phyloP scores from a whole-genome alignment of 805 yeast genomes.

The Sugiyamaella qingdaonensis region DNA sequence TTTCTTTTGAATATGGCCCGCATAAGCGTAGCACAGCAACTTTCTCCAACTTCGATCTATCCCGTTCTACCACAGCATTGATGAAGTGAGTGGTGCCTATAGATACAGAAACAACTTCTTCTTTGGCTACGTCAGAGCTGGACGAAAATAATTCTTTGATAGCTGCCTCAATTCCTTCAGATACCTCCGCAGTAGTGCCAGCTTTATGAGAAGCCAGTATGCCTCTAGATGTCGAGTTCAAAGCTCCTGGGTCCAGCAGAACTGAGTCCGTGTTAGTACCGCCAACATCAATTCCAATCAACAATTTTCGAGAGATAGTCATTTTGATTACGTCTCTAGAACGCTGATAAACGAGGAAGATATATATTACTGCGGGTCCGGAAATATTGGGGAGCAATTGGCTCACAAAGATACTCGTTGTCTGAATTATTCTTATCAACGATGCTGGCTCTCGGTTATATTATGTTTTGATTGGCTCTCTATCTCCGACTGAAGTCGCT shows the following conservation, averaged over 20 bases:
- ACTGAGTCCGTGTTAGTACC: slow-evolving; percentile 52
- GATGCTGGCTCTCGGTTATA: too few species aligned
- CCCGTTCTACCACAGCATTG: slow-evolving; percentile 47
- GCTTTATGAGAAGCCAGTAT: slow-evolving; percentile 43
- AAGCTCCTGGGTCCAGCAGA: slow-evolving; percentile 36
- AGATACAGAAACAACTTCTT: slow-evolving; percentile 38
- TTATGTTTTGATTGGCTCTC: too few species aligned
- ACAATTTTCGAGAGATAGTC: slow-evolving; percentile 40
- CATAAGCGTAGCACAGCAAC: slow-evolving; percentile 44
- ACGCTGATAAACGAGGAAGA: too few species aligned
- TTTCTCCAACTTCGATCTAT: slow-evolving; percentile 37
- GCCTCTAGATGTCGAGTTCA: slow-evolving; percentile 28
- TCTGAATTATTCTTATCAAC: too few species aligned
- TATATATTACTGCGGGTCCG: too few species aligned
- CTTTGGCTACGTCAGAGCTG: slow-evolving; percentile 18
- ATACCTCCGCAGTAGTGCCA: slow-evolving; percentile 42
- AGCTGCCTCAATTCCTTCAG: slow-evolving; percentile 41
- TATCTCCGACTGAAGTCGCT: too few species aligned
- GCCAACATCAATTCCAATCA: slow-evolving; percentile 48
- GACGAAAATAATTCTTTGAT: slow-evolving; percentile 33
- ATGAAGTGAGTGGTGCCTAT: slow-evolving; percentile 52
- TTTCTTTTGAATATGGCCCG: slow-evolving; percentile 39
- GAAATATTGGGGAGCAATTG: too few species aligned
- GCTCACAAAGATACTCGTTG: too few species aligned
- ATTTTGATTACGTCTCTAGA: slow-evolving; percentile 8